Base-by-base conservation (phyloP, 345 rosid species). In the Cardiospermum halicacabum region DNA sequence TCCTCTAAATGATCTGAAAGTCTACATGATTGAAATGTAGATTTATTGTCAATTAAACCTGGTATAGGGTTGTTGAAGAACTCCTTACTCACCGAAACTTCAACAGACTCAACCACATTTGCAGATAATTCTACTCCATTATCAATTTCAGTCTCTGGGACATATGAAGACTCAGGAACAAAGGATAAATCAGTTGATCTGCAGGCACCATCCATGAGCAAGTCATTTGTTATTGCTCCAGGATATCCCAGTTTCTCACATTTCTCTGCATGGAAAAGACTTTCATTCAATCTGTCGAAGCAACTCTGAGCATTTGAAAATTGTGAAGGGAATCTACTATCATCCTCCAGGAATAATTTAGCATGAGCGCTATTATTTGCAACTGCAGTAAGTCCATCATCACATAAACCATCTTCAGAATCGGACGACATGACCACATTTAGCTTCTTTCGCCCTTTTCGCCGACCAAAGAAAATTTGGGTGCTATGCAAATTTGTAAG, bases 161-260 rank as follows among this genome's bases (percentile, higher is more conserved):
- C 89, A 77, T 75, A 81, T 2, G 94, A 76, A 65, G 98, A 88
- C 75, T 93, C 97, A 32, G 93, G 95, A 72, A 89, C 94, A 69
- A 75, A 76, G 57, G 97, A 89, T 26, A 82, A 39, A 72, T 89
- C 96, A 58, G 70, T 53, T 40, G 89, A 77, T 73, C 66, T 66
- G 67, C 79, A 77, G 26, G 74, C 48, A 30, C 72, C 73, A 43
- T 73, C 69, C 24, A 68, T 63, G 67, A 73, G 57, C 22, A 71
- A 63, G 60, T 65, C 62, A 53, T 65, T 72, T 58, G 66, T 65
- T 58, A 66, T 64, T 75, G 76, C 85, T 45, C 58, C 64, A 28
- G 51, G 71, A 70, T 47, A 62, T 69, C 43, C 62, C 32, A 27
- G 65, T 61, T 68, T 79, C 71, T 76, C 82, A 62, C 21, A 26